Percentiles rank a stretch among this genome's conserved stretches.
Conservation (phyloP, 2,329 filamentous ascomycete genomes). For the Fusarium algeriense region DNA sequence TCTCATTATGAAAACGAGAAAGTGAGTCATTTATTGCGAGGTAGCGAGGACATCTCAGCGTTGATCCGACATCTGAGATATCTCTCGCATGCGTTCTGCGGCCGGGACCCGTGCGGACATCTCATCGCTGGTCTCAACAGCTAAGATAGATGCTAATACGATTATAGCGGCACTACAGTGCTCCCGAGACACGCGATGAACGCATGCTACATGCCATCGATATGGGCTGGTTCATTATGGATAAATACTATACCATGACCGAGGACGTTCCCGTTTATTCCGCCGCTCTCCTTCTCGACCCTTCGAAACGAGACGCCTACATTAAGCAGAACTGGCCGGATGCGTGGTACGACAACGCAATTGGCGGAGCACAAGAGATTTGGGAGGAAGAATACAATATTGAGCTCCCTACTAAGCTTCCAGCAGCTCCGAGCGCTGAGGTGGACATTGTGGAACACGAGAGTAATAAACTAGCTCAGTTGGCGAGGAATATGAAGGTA, state of each 20-base stretch:
- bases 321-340: not conserved
- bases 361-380: not conserved
- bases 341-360: not conserved
- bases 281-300: not conserved
- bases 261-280: not conserved
- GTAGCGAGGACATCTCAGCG: too few relatives aligned
- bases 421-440: not conserved
- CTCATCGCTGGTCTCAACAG: not conserved
- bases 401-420: not conserved
- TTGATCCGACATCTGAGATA: too few relatives aligned
- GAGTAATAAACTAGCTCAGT: not conserved
- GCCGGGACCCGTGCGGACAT: too few relatives aligned
- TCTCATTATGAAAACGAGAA: not conserved
- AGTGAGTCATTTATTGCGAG: not conserved
- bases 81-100: too few relatives aligned
- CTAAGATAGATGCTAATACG: not conserved
- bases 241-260: not conserved
- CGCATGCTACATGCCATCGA: not conserved
- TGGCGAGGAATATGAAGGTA: not conserved
- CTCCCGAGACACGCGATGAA: not conserved
- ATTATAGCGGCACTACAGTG: not conserved
- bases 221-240: not conserved
- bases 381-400: not conserved
- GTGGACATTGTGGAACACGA: not conserved
- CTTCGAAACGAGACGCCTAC: not conserved